phyloP scores from a whole-genome alignment of 23 red algal genomes.

The Pyropia haitanensis region DNA sequence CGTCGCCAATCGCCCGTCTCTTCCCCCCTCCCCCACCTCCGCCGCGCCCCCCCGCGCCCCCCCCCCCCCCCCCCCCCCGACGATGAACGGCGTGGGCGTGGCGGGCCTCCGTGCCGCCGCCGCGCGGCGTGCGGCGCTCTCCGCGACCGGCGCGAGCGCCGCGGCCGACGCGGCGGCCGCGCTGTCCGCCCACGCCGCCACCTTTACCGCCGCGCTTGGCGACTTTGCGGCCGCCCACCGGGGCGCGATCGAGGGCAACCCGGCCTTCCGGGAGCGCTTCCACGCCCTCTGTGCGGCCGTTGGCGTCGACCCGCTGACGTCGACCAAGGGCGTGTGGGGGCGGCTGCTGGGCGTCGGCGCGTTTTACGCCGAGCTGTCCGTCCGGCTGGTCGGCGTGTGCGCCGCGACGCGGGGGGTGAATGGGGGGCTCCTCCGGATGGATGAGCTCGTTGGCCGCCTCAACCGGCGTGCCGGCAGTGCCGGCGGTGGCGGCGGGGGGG shows the following conservation, averaged over 20 bases:
- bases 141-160: not conserved
- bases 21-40: too few species aligned
- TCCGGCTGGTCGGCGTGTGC: constrained; percentile 67
- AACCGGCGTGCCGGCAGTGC: constrained; percentile 1
- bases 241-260: constrained; percentile 44
- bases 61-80: too few species aligned
- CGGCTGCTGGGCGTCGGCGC: constrained; percentile 66
- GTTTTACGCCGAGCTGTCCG: constrained; percentile 75
- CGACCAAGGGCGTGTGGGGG: constrained; percentile 61
- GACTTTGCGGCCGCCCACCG: constrained; percentile 38
- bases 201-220: not conserved
- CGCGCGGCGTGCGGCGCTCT: not conserved
- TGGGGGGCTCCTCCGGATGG: constrained; percentile 54
- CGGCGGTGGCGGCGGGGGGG: not conserved
- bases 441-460: constrained; percentile 25
- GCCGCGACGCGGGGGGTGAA: constrained; percentile 56
- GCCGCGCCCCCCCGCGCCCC: too few species aligned
- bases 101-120: not conserved
- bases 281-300: constrained; percentile 68
- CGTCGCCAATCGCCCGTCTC: too few species aligned
- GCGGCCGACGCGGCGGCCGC: not conserved
- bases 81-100: not conserved
- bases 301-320: constrained; percentile 81
- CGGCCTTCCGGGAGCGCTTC: constrained; percentile 78
- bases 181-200: not conserved